Percentiles rank a stretch among this genome's conserved stretches.
Evolutionary conservation across 768 basidiomycete genomes (phyloP).

Genomic region (Naganishia vaughanmartiniae): DNA sequence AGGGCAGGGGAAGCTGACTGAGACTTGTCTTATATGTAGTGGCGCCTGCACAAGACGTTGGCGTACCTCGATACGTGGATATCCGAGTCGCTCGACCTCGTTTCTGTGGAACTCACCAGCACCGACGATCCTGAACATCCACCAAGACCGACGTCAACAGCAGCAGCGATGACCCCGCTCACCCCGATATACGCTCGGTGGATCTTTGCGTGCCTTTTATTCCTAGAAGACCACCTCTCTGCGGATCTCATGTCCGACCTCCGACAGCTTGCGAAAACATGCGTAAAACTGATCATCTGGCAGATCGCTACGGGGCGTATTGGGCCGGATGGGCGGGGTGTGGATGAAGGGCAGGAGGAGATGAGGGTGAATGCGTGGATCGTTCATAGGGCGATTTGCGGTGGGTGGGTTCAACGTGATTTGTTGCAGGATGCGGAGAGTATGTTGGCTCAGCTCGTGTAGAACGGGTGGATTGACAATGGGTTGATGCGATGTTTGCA

Average conservation of each 20-base stretch:
- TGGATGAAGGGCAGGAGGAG: constrained; percentile 33
- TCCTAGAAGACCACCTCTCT: constrained; percentile 39
- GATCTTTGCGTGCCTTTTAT: constrained; percentile 43
- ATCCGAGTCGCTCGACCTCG: constrained; percentile 5
- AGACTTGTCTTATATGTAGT: background rate
- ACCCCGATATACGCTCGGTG: constrained; percentile 40
- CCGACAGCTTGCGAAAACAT: constrained; percentile 40
- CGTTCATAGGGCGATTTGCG: constrained; percentile 42
- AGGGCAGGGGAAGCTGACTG: background rate
- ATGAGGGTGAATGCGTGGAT: constrained; percentile 46
- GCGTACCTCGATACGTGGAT: constrained; percentile 13
- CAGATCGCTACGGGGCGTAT: constrained; percentile 36
- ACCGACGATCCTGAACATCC: background rate
- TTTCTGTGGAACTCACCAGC: constrained; percentile 1
- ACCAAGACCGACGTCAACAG: background rate
- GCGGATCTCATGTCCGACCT: constrained; percentile 39
- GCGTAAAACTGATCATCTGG: constrained; percentile 42
- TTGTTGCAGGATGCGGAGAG: constrained; percentile 41
- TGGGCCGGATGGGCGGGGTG: constrained; percentile 28
- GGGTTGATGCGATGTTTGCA: background rate
- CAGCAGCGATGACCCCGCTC: constrained; percentile 27
- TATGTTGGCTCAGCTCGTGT: constrained; percentile 33
- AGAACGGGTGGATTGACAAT: background rate
- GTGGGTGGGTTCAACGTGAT: constrained; percentile 47
- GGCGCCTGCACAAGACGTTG: constrained; percentile 3